Evolutionary conservation across 306 rosid genomes (phyloP), one percentile per base, ranked within the genome.

Genomic region (Gynostemma pentaphyllum): DNA sequence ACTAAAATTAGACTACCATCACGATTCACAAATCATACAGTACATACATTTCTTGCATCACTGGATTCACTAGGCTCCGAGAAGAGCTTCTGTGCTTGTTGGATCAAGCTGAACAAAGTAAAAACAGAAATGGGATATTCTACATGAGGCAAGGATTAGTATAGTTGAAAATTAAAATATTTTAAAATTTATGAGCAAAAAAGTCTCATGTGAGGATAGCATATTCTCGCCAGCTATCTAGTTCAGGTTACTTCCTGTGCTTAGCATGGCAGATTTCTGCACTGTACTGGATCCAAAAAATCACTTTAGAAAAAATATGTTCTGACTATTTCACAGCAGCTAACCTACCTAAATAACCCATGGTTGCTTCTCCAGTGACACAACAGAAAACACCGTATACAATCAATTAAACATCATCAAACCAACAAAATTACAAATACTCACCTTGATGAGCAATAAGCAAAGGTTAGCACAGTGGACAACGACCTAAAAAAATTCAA

Each of bases 361-460:
- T 7, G 7, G 44, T 5, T 12, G 44, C 44, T 39, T 1, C 11
- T 0, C 44, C 44, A 39, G 39, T 34, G 39, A 34, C 39, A 34
- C 39, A 34, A 34, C 39, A 34, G 39, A 34, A 34, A 34, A 34
- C 3, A 34, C 1, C 2, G 14, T 39, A 10, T 18, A 39, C 56
- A 74, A 70, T 64, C 46, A 45, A 72, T 56, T 67, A 54, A 70
- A 21, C 59, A 68, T 19, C 68, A 64, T 55, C 50, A 68, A 65
- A 29, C 30, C 70, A 64, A 32, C 41, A 48, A 66, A 64, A 62
- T 57, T 24, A 69, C 72, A 68, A 15, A 68, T 50, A 52, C 84
- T 62, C 40, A 91, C 97, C 96, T 84, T 71, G 97, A 87, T 79
- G 87, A 76, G 78, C 96, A 91, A 80, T 83, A 91, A 64, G 97